A percentile compares a stretch with the other conserved stretches of the same genome.
Conservation (phyloP, 2,329 filamentous ascomycete species). For the Capronia americana region DNA sequence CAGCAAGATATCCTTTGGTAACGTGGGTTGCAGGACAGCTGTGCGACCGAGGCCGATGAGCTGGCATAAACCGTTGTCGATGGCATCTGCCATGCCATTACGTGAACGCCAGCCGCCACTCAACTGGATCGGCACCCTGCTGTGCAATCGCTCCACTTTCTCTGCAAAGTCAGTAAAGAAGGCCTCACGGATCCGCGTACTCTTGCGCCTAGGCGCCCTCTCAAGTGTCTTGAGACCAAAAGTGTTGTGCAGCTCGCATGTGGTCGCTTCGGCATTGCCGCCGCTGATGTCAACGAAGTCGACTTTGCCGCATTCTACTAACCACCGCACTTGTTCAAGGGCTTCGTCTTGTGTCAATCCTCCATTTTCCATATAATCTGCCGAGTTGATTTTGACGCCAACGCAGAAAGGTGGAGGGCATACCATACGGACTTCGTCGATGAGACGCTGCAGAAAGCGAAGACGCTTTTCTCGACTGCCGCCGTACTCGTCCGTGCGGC, state of each 20-base stretch:
- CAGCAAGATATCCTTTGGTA: not conserved
- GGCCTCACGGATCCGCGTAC: not conserved
- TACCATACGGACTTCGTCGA: not conserved
- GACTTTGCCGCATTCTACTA: conserved; percentile 50
- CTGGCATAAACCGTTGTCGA: not conserved
- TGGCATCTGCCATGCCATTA: not conserved
- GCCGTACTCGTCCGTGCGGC: conserved; percentile 57
- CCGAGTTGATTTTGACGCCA: conserved; percentile 60
- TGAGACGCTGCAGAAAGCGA: not conserved
- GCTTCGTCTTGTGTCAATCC: conserved; percentile 53
- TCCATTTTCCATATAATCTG: conserved; percentile 50
- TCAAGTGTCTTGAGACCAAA: not conserved
- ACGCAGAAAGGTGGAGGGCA: conserved; percentile 55
- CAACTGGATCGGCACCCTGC: not conserved
- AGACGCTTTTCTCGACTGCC: conserved; percentile 46
- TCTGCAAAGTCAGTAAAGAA: not conserved
- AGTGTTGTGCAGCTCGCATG: not conserved
- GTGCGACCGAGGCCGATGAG: not conserved
- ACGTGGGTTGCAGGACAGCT: not conserved
- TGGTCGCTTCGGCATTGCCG: conserved; percentile 50
- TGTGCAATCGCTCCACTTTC: not conserved
- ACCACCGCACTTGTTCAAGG: conserved; percentile 63
- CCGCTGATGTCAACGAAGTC: conserved; percentile 75
- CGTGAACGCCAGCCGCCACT: not conserved
- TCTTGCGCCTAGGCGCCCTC: not conserved